Evolutionary conservation across 805 yeast species (phyloP).

Genomic region (Candida tibetensis): DNA sequence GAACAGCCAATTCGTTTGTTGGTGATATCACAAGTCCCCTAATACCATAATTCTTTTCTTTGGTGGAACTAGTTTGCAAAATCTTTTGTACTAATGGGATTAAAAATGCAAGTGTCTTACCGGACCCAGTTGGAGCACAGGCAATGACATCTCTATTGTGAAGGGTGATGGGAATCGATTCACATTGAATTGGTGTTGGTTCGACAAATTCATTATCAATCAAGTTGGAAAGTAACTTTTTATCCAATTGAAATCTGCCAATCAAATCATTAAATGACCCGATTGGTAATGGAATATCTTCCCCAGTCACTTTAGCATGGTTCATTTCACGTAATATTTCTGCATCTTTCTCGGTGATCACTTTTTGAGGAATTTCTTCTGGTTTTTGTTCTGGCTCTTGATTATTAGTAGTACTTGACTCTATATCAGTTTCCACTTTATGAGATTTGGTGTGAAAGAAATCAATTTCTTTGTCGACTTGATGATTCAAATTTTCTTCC

Average conservation of each 20-base stretch:
- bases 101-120: slow-evolving; percentile 89
- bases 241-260: slow-evolving; percentile 63
- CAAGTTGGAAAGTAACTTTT: slow-evolving; percentile 57
- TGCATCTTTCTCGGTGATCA: slow-evolving; percentile 60
- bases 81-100: slow-evolving; percentile 71
- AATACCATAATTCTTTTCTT: slow-evolving; percentile 47
- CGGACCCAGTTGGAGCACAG: slow-evolving; percentile 98
- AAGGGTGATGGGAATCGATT: slow-evolving; percentile 75
- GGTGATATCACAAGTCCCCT: slow-evolving; percentile 86
- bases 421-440: slow-evolving; percentile 21
- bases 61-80: slow-evolving; percentile 21
- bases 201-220: slow-evolving; percentile 68
- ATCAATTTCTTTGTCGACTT: slow-evolving; percentile 72
- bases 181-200: slow-evolving; percentile 93
- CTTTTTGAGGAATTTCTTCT: slow-evolving; percentile 39
- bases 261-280: slow-evolving; percentile 83
- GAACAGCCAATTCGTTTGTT: slow-evolving; percentile 89
- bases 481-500: slow-evolving; percentile 40
- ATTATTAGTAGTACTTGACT: slow-evolving; percentile 9
- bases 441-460: slow-evolving; percentile 67
- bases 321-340: slow-evolving; percentile 53
- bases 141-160: slow-evolving; percentile 76
- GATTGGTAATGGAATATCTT: slow-evolving; percentile 86
- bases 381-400: slow-evolving; percentile 25
- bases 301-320: slow-evolving; percentile 73